These are phyloP conservation scores for Ogataea naganishii DNA, from an alignment of 805 yeast species.

Conservation along the genomic window DNA sequence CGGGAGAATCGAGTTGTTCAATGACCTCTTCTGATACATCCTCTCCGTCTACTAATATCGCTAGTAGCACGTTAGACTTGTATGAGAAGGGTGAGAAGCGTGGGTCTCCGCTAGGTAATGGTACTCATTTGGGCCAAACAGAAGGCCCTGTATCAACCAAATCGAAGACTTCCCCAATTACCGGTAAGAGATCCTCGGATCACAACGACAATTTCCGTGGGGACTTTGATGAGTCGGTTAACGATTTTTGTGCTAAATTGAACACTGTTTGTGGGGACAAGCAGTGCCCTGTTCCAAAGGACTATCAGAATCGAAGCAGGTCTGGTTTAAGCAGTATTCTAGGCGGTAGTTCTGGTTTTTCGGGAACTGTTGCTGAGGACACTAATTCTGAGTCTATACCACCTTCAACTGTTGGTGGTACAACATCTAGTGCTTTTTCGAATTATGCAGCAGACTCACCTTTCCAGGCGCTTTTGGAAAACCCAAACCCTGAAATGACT, in stretches of 20 bases:
- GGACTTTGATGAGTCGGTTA: slow-evolving; percentile 60
- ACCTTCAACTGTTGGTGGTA: slow-evolving; percentile 6
- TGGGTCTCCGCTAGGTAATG: too few species aligned
- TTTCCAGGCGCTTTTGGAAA: slow-evolving; percentile 12
- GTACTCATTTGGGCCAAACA: too few species aligned
- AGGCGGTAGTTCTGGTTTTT: background rate
- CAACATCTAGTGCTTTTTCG: slow-evolving; percentile 1
- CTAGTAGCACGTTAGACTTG: slow-evolving; percentile 10
- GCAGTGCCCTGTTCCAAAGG: slow-evolving; percentile 55
- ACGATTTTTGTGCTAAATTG: slow-evolving; percentile 68
- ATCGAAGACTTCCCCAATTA: too few species aligned
- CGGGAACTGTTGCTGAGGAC: background rate
- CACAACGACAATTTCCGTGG: slow-evolving; percentile 20
- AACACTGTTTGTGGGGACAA: slow-evolving; percentile 78
- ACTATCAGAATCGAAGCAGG: background rate
- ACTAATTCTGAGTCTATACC: background rate
- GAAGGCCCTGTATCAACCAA: too few species aligned
- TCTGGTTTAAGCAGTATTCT: too few species aligned
- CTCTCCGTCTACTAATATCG: slow-evolving; percentile 28
- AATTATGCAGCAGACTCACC: slow-evolving; percentile 10
- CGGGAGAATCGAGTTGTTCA: background rate
- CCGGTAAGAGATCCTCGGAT: too few species aligned
- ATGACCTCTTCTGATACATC: slow-evolving; percentile 9
- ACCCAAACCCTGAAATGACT: too few species aligned
- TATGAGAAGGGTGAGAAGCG: too few species aligned